Conservation (phyloP, 495 filamentous ascomycete genomes). For the Parathielavia hyrcaniae region DNA sequence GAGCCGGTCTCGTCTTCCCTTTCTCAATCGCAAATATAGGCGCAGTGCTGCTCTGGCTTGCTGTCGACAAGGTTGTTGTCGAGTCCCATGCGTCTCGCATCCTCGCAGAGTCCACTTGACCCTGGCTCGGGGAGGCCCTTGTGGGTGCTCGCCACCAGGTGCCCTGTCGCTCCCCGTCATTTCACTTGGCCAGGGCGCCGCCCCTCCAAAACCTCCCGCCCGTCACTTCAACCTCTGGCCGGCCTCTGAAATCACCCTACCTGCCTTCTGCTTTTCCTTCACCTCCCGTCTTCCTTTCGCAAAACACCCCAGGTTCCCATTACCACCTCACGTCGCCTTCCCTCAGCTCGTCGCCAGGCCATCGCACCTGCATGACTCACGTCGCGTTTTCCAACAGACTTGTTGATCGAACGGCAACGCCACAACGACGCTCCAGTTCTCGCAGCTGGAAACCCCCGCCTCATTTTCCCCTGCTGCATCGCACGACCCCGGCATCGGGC, state of each 20-base stretch:
- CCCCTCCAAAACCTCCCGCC: conserved; percentile 32
- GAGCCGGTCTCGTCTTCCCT: neutral
- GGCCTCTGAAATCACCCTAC: conserved; percentile 24
- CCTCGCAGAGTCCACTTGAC: conserved; percentile 28
- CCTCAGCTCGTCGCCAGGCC: conserved; percentile 12
- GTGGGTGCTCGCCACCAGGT: conserved; percentile 35
- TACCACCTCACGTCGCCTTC: conserved; percentile 5
- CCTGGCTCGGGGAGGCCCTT: conserved; percentile 27
- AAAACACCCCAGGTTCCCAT: conserved; percentile 15
- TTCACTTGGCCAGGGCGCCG: conserved; percentile 35
- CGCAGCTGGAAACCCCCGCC: conserved; percentile 17
- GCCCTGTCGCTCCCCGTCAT: conserved; percentile 37
- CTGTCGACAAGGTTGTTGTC: conserved; percentile 4
- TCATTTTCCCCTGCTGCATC: conserved; percentile 26
- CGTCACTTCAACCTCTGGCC: conserved; percentile 15
- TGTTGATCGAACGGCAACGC: conserved; percentile 17
- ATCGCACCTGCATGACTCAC: conserved; percentile 8
- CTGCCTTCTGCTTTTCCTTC: conserved; percentile 1
- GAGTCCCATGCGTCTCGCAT: conserved; percentile 27
- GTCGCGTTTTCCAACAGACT: neutral
- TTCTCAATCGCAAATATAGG: neutral
- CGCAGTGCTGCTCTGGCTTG: neutral
- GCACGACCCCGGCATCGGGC: conserved; percentile 21
- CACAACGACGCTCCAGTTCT: neutral
- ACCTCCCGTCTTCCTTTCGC: conserved; percentile 6